Base-by-base conservation (phyloP, 768 basidiomycete genomes). In the Collybiopsis luxurians region DNA sequence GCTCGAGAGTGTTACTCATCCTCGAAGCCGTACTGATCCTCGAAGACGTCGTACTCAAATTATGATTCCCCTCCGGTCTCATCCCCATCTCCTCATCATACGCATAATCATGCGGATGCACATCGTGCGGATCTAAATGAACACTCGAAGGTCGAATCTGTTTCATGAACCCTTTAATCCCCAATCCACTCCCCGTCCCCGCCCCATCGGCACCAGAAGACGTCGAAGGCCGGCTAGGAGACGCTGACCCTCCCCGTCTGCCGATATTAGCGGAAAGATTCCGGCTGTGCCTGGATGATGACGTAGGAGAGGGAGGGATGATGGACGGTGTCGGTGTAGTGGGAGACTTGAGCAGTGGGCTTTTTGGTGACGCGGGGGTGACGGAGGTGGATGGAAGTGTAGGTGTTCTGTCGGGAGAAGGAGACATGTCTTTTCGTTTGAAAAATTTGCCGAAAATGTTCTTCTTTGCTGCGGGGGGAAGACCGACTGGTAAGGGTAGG, bases 371-470 rank as follows among this genome's bases (percentile, higher is more conserved):
- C 9, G 50, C 31, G 27, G 53, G 53, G 30, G 36, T 28, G 42
- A 54, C 26, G 40, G 31, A 34, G n/a, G 31, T 28, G 26, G 38
- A 38, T 43, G 53, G 53, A 24, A 44, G 4, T 28, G 53, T 54
- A 4, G 53, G 53, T 19, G 53, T 54, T n/a, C 17, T 43, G 15
- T 54, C 53, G 26, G 51, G 51, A 13, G 66, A 12, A n/a, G 61
- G 21, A 21, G 58, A 67, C 27, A 47, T 63, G 27, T 72, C 73
- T 62, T 79, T 83, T 64, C 79, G 82, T 66, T 81, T 87, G 75
- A 92, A 92, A 31, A 92, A 71, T 65, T 81, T 87, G 26, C 85
- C 79, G 60, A 92, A 88, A 19, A 92, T 80, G 59, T 82, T 86
- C 21, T 82, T 73, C 58, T 85, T 81, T 57, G 66, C 62, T 61